Percentiles rank a stretch among this genome's conserved stretches.
Evolutionary conservation across 306 rosid species (phyloP).

Genomic region (Cyamopsis tetragonoloba): DNA sequence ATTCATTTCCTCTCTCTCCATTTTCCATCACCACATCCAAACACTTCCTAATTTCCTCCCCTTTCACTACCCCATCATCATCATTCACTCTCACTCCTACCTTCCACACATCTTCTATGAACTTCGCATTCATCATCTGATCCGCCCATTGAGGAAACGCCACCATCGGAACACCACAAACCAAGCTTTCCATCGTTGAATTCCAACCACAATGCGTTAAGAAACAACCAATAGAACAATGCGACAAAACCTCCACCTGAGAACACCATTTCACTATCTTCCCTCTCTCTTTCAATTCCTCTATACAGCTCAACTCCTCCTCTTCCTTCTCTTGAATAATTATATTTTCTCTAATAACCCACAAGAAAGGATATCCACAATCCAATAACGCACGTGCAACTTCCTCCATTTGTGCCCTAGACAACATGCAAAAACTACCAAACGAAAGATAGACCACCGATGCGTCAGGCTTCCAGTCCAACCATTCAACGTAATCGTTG

Average conservation of each 20-base stretch:
- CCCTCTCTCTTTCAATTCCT: slow-evolving; percentile 34
- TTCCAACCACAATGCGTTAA: slow-evolving; percentile 60
- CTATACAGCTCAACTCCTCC: not conserved
- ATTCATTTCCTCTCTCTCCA: slow-evolving; percentile 26
- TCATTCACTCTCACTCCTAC: slow-evolving; percentile 37
- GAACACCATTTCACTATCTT: slow-evolving; percentile 54
- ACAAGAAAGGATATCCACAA: slow-evolving; percentile 40
- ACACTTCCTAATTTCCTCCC: slow-evolving; percentile 36
- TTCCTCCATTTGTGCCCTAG: slow-evolving; percentile 47
- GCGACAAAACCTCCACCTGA: slow-evolving; percentile 49
- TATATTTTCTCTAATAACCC: slow-evolving; percentile 44
- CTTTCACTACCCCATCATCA: slow-evolving; percentile 24
- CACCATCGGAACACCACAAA: slow-evolving; percentile 39
- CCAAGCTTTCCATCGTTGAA: slow-evolving; percentile 43
- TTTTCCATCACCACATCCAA: slow-evolving; percentile 42
- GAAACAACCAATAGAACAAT: slow-evolving; percentile 43
- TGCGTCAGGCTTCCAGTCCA: slow-evolving; percentile 31
- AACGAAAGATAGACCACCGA: slow-evolving; percentile 54
- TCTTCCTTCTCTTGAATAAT: slow-evolving; percentile 18
- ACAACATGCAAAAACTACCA: slow-evolving; percentile 39
- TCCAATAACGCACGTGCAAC: slow-evolving; percentile 46
- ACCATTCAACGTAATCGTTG: slow-evolving; percentile 41
- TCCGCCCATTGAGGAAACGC: slow-evolving; percentile 47
- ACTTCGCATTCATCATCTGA: slow-evolving; percentile 51
- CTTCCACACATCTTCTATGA: slow-evolving; percentile 43